These are phyloP conservation scores for Escovopsis sp. DNA, from an alignment of 2,329 filamentous ascomycete species.

Conservation along the genomic window DNA sequence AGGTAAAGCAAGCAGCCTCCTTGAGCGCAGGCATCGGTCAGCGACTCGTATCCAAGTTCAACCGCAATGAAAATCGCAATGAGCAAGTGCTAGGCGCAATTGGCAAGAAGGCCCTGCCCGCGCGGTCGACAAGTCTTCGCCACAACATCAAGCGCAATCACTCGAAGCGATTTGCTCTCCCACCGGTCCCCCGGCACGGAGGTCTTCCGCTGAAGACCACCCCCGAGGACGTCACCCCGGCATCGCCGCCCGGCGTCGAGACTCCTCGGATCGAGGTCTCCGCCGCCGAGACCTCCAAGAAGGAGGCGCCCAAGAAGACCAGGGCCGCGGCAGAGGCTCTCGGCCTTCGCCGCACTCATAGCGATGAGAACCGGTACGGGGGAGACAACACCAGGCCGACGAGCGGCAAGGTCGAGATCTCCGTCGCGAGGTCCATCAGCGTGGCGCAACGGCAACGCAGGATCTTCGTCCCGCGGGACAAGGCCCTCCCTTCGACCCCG, in stretches of 20 bases:
- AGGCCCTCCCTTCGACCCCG: slow-evolving; percentile 8
- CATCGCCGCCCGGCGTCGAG: no score
- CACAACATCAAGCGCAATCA: not conserved
- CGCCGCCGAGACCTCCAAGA: not conserved
- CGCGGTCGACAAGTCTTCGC: not conserved
- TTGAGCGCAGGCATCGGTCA: not conserved
- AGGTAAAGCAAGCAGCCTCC: not conserved
- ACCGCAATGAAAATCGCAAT: slow-evolving; percentile 5
- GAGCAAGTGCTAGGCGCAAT: not conserved
- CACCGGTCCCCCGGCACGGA: no score
- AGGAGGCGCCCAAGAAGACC: not conserved
- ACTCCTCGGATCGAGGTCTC: not conserved
- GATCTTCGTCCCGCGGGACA: slow-evolving; percentile 39
- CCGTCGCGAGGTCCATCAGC: slow-evolving; percentile 53
- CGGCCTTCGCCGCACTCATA: slow-evolving; percentile 1
- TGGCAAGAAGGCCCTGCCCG: no score
- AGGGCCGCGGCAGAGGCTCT: not conserved
- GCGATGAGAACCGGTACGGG: not conserved
- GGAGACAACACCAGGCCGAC: slow-evolving; percentile 18
- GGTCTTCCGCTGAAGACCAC: not conserved
- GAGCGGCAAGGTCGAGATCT: slow-evolving; percentile 42
- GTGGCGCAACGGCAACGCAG: slow-evolving; percentile 46
- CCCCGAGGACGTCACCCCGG: not conserved
- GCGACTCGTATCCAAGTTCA: slow-evolving; percentile 9
- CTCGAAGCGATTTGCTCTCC: no score